phyloP scores from a whole-genome alignment of 2,329 filamentous ascomycete species.

The Alternaria triticimaculans region DNA sequence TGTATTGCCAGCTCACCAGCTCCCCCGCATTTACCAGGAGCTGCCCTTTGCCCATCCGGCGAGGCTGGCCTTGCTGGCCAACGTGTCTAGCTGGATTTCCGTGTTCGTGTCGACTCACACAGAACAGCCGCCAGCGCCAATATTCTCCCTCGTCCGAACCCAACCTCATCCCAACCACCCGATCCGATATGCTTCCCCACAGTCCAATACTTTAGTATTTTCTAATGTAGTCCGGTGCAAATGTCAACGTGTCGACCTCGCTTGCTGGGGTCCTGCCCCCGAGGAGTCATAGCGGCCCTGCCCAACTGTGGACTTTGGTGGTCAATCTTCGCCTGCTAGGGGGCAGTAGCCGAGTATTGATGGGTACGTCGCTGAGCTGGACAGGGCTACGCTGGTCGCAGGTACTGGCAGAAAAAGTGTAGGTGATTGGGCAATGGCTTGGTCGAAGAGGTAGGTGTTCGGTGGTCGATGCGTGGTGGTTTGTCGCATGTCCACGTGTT shows the following conservation, averaged over 20 bases:
- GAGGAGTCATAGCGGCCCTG: conserved; percentile 1
- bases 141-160: not conserved
- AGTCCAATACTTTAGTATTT: conserved; percentile 6
- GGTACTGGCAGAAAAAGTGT: conserved; percentile 34
- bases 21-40: conserved; percentile 12
- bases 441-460: conserved; percentile 8
- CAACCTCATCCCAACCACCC: conserved; percentile 7
- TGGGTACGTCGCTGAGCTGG: conserved; percentile 1
- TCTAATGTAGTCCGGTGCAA: conserved; percentile 7
- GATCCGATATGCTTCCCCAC: conserved; percentile 6
- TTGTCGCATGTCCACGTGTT: conserved; percentile 12
- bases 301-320: conserved; percentile 5
- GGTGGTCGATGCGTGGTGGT: conserved; percentile 6
- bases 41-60: not conserved
- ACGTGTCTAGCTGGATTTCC: conserved; percentile 4
- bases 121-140: not conserved
- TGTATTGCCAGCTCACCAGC: conserved; percentile 14
- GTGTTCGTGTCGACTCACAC: not conserved
- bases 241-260: conserved; percentile 15
- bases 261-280: not conserved
- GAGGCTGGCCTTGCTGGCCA: not conserved
- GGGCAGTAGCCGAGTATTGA: not conserved
- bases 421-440: conserved; percentile 26
- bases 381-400: conserved; percentile 35
- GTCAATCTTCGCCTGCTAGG: not conserved